Evolutionary conservation across 768 basidiomycete genomes (phyloP).

Genomic region (Strobilomyces confusus): DNA sequence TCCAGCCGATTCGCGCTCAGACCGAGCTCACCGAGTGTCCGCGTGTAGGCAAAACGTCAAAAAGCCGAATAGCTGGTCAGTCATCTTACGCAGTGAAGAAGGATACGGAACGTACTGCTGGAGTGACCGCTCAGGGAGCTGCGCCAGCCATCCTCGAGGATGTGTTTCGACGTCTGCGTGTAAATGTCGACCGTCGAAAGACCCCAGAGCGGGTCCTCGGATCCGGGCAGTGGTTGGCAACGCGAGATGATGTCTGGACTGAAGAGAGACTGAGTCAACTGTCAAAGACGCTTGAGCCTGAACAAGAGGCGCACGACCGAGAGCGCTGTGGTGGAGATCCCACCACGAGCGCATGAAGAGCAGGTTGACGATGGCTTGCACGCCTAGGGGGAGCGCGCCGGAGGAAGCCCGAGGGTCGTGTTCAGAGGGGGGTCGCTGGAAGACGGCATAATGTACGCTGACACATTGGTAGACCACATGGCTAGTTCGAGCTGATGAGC

Average conservation of each 20-base stretch:
- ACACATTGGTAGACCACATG: constrained; percentile 70
- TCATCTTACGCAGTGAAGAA: too few relatives aligned
- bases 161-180: constrained; percentile 39
- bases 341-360: constrained; percentile 77
- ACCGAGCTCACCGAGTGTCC: constrained; percentile 57
- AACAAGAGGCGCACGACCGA: constrained; percentile 16
- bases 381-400: constrained; percentile 53
- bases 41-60: constrained; percentile 75
- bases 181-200: too few relatives aligned
- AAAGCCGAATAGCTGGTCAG: constrained; percentile 85
- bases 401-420: constrained; percentile 43
- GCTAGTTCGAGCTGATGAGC: constrained; percentile 33
- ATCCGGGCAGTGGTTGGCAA: constrained; percentile 63
- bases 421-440: constrained; percentile 5
- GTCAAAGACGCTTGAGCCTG: too few relatives aligned
- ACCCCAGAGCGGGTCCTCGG: too few relatives aligned
- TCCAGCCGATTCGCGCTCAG: too few relatives aligned
- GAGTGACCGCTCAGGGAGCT: constrained; percentile 93
- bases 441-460: constrained; percentile 33
- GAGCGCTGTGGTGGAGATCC: constrained; percentile 90
- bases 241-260: constrained; percentile 27
- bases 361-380: constrained; percentile 65
- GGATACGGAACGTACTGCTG: constrained; percentile 66
- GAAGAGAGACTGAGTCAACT: too few relatives aligned
- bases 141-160: constrained; percentile 78